Evolutionary conservation across 768 basidiomycete species (phyloP).

Genomic region (Phylloporus rhodoxanthus): DNA sequence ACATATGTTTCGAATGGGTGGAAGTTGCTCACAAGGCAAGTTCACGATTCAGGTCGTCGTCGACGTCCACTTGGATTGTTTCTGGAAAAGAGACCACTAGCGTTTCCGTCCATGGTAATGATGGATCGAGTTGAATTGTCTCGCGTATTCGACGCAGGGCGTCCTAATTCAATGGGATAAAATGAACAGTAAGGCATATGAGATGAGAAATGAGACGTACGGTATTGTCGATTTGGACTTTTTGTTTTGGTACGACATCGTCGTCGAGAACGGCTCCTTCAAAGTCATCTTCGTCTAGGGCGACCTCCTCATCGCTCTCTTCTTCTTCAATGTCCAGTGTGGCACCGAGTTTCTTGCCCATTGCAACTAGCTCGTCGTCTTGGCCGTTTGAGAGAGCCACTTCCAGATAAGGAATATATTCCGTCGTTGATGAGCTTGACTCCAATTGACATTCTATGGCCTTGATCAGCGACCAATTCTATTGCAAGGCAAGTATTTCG

Average conservation of each 20-base stretch:
- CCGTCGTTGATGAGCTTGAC: too few relatives aligned
- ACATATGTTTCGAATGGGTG: neutral
- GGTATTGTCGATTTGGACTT: conserved; percentile 64
- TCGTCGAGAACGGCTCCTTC: conserved; percentile 62
- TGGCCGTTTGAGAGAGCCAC: neutral
- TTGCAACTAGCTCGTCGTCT: conserved; percentile 4
- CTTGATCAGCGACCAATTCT: conserved; percentile 60
- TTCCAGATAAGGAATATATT: conserved; percentile 25
- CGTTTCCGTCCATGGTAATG: conserved; percentile 82
- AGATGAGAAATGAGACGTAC: conserved; percentile 35
- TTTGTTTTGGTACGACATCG: conserved; percentile 76
- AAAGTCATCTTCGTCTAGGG: conserved; percentile 73
- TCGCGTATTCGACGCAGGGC: conserved; percentile 79
- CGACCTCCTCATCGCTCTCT: conserved; percentile 38
- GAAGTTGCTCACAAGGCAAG: conserved; percentile 72
- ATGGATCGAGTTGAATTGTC: conserved; percentile 65
- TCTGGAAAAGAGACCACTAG: conserved; percentile 67
- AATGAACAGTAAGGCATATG: neutral
- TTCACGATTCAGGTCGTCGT: conserved; percentile 91
- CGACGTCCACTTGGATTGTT: conserved; percentile 66
- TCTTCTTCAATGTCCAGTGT: conserved; percentile 19
- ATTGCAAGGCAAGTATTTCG: conserved; percentile 45
- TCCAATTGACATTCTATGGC: neutral
- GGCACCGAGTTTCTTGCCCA: conserved; percentile 9
- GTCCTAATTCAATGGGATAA: conserved; percentile 37